Conservation (phyloP, 805 yeast genomes). For the Teunomyces kruisii region DNA sequence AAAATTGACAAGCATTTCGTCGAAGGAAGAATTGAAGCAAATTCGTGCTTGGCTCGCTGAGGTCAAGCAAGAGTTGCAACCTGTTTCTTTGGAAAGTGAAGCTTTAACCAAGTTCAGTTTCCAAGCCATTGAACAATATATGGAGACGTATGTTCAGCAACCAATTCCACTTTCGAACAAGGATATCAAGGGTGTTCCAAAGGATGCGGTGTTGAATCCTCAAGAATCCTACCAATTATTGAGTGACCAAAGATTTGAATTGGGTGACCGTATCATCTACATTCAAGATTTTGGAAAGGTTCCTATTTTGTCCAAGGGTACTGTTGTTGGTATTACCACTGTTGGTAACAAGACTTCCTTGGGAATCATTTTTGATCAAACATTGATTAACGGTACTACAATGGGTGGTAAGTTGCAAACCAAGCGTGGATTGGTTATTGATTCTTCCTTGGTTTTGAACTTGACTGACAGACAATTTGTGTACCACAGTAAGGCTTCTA, state of each 20-base stretch:
- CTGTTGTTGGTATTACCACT: conserved; percentile 67
- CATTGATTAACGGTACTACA: conserved; percentile 77
- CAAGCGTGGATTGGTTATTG: conserved; percentile 82
- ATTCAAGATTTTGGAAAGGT: conserved; percentile 87
- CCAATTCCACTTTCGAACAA: conserved; percentile 45
- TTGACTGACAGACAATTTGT: conserved; percentile 72
- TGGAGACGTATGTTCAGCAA: conserved; percentile 48
- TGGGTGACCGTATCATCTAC: conserved; percentile 89
- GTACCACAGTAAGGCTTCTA: conserved; percentile 69
- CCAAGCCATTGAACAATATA: conserved; percentile 63
- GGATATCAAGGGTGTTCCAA: conserved; percentile 79
- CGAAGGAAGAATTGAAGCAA: conserved; percentile 44
- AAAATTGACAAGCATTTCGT: conserved; percentile 30
- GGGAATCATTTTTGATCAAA: conserved; percentile 80
- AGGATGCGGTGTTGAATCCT: conserved; percentile 78
- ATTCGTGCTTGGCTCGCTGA: conserved; percentile 51
- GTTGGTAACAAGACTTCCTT: conserved; percentile 64
- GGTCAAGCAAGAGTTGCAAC: conserved; percentile 47
- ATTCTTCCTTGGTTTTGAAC: conserved; percentile 78
- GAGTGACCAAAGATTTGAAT: conserved; percentile 69
- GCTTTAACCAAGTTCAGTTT: conserved; percentile 68
- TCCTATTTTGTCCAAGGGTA: conserved; percentile 84
- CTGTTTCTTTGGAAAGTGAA: conserved; percentile 76
- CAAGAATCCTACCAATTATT: conserved; percentile 67
- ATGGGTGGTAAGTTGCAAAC: conserved; percentile 75